Conservation (phyloP, 495 filamentous ascomycete species). For the Aspergillus biplanus region DNA sequence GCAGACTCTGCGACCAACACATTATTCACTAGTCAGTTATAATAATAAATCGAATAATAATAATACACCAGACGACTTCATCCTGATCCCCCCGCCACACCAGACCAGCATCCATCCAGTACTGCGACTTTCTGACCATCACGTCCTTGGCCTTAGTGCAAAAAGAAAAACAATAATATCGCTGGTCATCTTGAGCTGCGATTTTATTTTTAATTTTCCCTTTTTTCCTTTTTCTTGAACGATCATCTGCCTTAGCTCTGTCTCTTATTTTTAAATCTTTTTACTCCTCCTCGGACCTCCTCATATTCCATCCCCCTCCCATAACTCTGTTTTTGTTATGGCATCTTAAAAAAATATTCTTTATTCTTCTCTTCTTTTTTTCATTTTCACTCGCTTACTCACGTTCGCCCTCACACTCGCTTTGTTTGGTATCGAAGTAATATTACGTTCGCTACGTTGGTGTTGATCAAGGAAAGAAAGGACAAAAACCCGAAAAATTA, state of each 20-base stretch:
- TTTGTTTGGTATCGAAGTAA: constrained; percentile 43
- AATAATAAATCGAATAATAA: constrained; percentile 5
- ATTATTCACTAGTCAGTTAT: constrained; percentile 5
- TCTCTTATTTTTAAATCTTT: constrained; percentile 16
- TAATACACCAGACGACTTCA: constrained; percentile 7
- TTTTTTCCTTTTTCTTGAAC: constrained; percentile 29
- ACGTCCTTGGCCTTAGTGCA: constrained; percentile 23
- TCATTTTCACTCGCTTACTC: constrained; percentile 26
- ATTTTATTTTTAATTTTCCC: constrained; percentile 15
- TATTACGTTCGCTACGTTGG: constrained; percentile 51
- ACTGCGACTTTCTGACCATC: constrained; percentile 16
- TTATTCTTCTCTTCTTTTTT: constrained; percentile 20
- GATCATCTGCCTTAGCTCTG: constrained; percentile 19
- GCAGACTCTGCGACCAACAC: constrained; percentile 5
- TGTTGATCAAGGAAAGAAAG: constrained; percentile 23
- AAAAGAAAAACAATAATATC: constrained; percentile 18
- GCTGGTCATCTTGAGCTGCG: constrained; percentile 20
- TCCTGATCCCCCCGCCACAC: constrained; percentile 29
- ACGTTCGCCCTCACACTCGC: constrained; percentile 55
- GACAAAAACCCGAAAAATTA: not conserved
- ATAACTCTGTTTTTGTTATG: constrained; percentile 35
- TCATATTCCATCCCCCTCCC: constrained; percentile 23
- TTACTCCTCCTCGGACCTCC: constrained; percentile 15
- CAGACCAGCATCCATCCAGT: constrained; percentile 22
- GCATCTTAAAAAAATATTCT: constrained; percentile 34